Conservation (phyloP, 371 early-diverging fungal genomes). For the Coemansia sp. region DNA sequence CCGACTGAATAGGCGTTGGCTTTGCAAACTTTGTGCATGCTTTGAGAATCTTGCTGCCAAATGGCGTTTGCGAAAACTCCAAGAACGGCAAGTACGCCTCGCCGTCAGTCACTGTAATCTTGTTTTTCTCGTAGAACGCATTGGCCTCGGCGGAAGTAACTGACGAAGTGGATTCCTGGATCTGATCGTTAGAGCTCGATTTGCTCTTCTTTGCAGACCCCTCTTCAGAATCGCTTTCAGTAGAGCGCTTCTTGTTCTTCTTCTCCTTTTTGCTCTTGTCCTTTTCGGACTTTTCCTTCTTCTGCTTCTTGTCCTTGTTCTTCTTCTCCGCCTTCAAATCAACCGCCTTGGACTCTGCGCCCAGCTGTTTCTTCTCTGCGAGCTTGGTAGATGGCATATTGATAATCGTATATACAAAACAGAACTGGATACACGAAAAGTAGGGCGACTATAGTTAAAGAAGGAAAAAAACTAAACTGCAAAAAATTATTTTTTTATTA, state of each 20-base stretch:
- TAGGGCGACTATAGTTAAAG: not conserved
- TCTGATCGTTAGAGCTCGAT: conserved; percentile 8
- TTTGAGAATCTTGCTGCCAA: conserved; percentile 69
- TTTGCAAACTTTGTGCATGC: conserved; percentile 80
- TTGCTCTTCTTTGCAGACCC: conserved; percentile 38
- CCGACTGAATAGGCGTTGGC: conserved; percentile 97
- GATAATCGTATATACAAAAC: conserved; percentile 14
- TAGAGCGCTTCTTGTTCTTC: conserved; percentile 31
- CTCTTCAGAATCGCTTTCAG: conserved; percentile 39
- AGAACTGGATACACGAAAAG: not conserved
- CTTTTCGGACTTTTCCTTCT: conserved; percentile 39
- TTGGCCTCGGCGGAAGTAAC: conserved; percentile 17
- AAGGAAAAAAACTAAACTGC: not conserved
- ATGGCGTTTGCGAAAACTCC: conserved; percentile 72
- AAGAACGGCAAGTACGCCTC: conserved; percentile 72
- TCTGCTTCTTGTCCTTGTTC: conserved; percentile 39
- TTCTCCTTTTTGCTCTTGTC: conserved; percentile 21
- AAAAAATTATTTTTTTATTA: not conserved
- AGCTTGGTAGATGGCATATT: conserved; percentile 1
- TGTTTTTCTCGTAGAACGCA: conserved; percentile 67
- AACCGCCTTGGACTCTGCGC: not conserved
- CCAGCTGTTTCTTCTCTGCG: conserved; percentile 9
- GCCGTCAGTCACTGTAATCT: conserved; percentile 66
- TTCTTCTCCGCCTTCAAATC: conserved; percentile 16
- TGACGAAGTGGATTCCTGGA: not conserved